Evolutionary conservation across 768 basidiomycete species (phyloP).

Genomic region (Omphalotus guepiniiformis): DNA sequence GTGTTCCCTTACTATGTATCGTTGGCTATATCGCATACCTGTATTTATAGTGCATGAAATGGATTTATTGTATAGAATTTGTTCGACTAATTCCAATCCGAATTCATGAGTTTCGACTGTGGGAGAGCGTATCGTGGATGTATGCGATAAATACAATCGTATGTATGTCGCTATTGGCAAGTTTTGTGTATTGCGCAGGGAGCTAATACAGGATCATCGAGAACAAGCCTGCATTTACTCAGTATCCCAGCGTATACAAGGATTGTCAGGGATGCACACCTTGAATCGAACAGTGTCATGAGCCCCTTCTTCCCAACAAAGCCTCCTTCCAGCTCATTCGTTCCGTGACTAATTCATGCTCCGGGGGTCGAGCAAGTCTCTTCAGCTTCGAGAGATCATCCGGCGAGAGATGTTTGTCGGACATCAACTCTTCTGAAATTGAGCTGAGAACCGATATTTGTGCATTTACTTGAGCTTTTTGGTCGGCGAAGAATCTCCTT

Average conservation of each 20-base stretch:
- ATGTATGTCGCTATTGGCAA: too few relatives aligned
- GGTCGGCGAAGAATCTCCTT: constrained; percentile 45
- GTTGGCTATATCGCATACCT: background rate
- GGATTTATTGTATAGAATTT: too few relatives aligned
- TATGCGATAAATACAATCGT: too few relatives aligned
- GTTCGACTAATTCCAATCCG: too few relatives aligned
- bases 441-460: constrained; percentile 62
- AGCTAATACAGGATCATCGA: too few relatives aligned
- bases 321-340: constrained; percentile 46
- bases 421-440: constrained; percentile 48
- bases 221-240: too few relatives aligned
- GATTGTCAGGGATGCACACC: too few relatives aligned
- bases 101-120: too few relatives aligned
- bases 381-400: constrained; percentile 53
- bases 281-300: too few relatives aligned
- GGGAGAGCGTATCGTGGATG: too few relatives aligned
- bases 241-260: too few relatives aligned
- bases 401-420: constrained; percentile 38
- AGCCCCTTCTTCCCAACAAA: constrained; percentile 43
- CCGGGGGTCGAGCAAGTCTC: constrained; percentile 44
- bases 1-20: background rate
- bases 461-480: constrained; percentile 50
- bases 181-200: too few relatives aligned
- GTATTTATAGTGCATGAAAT: background rate
- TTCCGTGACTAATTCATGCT: constrained; percentile 13